These are phyloP conservation scores for Fusarium continuum DNA, from an alignment of 2,329 filamentous ascomycete species.

Conservation along the genomic window DNA sequence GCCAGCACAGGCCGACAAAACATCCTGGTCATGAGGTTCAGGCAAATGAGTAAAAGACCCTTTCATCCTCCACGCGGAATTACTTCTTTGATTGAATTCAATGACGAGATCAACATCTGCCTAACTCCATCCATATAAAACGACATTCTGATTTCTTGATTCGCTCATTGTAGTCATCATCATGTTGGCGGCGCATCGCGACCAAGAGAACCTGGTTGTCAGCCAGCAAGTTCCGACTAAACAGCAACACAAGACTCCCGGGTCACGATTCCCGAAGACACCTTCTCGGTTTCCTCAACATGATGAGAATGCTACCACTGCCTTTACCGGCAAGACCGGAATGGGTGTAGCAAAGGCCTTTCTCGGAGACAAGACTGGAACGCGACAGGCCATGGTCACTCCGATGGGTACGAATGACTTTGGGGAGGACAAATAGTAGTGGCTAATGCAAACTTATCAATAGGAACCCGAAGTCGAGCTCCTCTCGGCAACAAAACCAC, in stretches of 20 bases:
- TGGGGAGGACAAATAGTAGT: neutral
- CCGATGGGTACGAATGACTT: constrained; percentile 73
- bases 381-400: constrained; percentile 73
- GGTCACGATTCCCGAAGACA: constrained; percentile 79
- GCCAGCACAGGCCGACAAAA: constrained; percentile 38
- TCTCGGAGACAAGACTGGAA: constrained; percentile 59
- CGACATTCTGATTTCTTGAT: constrained; percentile 11
- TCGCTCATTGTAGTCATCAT: constrained; percentile 30
- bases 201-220: constrained; percentile 89
- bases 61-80: constrained; percentile 34
- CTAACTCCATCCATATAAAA: constrained; percentile 14
- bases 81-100: constrained; percentile 23
- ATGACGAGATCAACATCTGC: constrained; percentile 25
- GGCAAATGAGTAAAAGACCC: constrained; percentile 9
- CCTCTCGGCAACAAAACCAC: constrained; percentile 95
- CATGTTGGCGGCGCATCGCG: constrained; percentile 81
- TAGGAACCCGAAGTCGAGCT: constrained; percentile 70
- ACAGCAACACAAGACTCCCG: constrained; percentile 84
- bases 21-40: constrained; percentile 23
- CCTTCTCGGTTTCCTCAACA: constrained; percentile 80
- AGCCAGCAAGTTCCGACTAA: constrained; percentile 79
- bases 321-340: constrained; percentile 52
- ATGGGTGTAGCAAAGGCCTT: constrained; percentile 66
- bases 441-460: constrained; percentile 13
- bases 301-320: constrained; percentile 76